Evolutionary conservation across 441 rosid genomes (phyloP), one percentile per base, ranked within the genome.

Genomic region (Euphorbia celastroides): DNA sequence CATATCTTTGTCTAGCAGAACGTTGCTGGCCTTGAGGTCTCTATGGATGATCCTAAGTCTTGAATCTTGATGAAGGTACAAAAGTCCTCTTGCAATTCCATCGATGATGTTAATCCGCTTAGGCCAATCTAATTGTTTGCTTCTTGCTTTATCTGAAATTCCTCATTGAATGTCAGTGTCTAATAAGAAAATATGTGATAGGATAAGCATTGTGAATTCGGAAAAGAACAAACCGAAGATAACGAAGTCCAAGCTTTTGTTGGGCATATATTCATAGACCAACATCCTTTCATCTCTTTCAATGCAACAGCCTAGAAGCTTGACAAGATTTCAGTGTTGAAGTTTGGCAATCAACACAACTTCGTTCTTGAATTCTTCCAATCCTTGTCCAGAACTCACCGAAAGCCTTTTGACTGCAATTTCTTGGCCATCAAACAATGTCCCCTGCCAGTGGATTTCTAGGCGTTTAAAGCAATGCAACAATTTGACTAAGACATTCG

Each of bases 261-360:
- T n/a, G n/a, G n/a, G n/a, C n/a, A n/a, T n/a, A n/a, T n/a, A n/a
- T n/a, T n/a, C n/a, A n/a, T n/a, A n/a, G n/a, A n/a, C n/a, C 64
- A 77, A 46, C 74, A 73, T 52, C 19, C 51, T 73, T 75, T 75
- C 84, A 5, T 77, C 68, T 20, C 65, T 67, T 16, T 78, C 67
- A 57, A 77, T 68, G 73, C 84, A 77, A 32, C 61, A 75, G 2
- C 79, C 84, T 13, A 77, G 54, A 64, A 78, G 78, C 22, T 31
- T 72, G 2, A 77, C 79, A 26, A 80, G 78, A 66, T 80, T 80
- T 20, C 80, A 52, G 66, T 73, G 84, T 59, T 73, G 79, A 74
- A 80, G 84, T 41, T 80, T 73, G 2, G 78, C 74, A 54, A 78
- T 72, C 48, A 73, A 60, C 3, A 66, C 30, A 9, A 75, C 76